Base-by-base conservation (phyloP, 2,329 filamentous ascomycete species). In the Sporothrix inflata region DNA sequence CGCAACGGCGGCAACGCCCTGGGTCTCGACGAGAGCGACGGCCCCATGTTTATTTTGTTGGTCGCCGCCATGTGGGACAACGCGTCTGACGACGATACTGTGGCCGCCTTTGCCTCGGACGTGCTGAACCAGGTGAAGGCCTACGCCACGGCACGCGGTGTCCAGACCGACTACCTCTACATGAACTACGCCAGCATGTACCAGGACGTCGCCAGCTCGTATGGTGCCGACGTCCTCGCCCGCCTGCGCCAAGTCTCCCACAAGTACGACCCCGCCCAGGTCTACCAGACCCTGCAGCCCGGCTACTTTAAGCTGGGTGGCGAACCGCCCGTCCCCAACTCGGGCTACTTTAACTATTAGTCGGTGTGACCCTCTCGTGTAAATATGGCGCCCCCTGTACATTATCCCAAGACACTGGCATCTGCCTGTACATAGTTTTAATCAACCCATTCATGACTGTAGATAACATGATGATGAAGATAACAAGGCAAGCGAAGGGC, bases 121-220 rank as follows among this genome's bases (percentile, higher is more conserved):
- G 53, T 80, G 21, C 74, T 79, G 12, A 71, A 60, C 0, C 70
- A 79, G 2, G 74, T 81, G 6, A 73, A 80, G 34, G 70, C 71
- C 2, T 75, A 78, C 4, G 78, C 81, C 1, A 75, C 75, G 45
- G 75, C 77, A 70, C 74, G 78, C 4, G 78, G 78, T 1, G 74
- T 79, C 7, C 74, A 77, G 42, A 74, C 79, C 47, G 78, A 78
- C n/a, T 82, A 79, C 53, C 77, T 83, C 34, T 79, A 85, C 73
- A 80, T 85, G 75, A 85, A 85, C 76, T 85, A 85, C 73, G 83
- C 82, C 1, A 78, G 79, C 40, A 72, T 74, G 47, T 79, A 77
- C 24, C 82, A 85, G 76, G 77, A 82, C 49, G 80, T 82, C 2
- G 76, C 84, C 61, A 71, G 73, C 27, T 76, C 80, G 3, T 85